Percentiles rank a stretch among this genome's conserved stretches.
Conservation (phyloP, 2,329 filamentous ascomycete genomes). For the Colletotrichum spaethianum region DNA sequence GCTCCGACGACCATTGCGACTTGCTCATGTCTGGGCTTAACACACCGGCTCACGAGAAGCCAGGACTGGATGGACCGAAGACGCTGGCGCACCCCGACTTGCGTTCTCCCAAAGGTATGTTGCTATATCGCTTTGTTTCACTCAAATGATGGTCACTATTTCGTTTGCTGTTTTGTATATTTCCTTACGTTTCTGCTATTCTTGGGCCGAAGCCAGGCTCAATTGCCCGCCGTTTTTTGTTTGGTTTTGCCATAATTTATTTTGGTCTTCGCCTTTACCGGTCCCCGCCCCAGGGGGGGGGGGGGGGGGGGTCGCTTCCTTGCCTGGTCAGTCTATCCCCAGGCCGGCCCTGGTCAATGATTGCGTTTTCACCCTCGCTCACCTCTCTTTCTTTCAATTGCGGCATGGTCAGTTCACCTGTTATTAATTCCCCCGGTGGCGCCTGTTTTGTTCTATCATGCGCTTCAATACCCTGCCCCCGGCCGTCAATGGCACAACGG, state of each 20-base stretch:
- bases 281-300: too few relatives aligned
- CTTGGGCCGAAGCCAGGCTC: background rate
- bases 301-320: too few relatives aligned
- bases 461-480: background rate
- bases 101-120: constrained; percentile 29
- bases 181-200: background rate
- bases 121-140: background rate
- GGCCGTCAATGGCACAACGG: background rate
- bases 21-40: constrained; percentile 53
- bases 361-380: background rate
- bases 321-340: background rate
- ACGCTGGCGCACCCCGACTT: constrained; percentile 12
- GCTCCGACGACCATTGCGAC: constrained; percentile 47
- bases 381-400: background rate
- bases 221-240: background rate
- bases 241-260: background rate
- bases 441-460: background rate
- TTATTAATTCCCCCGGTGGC: background rate
- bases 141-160: background rate
- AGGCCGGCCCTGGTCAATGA: background rate
- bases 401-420: background rate
- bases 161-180: background rate
- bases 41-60: constrained; percentile 40
- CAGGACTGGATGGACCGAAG: constrained; percentile 17
- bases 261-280: background rate